Evolutionary conservation across 441 rosid species (phyloP).

Genomic region (Lepidium campestre): DNA sequence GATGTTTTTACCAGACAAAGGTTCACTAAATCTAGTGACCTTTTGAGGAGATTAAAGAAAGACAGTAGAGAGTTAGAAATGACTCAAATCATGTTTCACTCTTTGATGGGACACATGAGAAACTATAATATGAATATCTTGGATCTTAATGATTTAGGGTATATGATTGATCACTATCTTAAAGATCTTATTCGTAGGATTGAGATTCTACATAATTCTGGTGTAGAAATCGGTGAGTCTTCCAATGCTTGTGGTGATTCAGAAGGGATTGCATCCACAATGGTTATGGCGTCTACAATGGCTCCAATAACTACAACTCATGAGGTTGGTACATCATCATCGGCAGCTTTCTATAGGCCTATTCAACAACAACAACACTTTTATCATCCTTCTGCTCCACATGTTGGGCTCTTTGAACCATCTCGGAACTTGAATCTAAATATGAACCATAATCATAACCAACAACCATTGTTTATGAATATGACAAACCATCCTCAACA

Average conservation of each 20-base stretch:
- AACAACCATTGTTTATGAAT: slow-evolving; percentile 10
- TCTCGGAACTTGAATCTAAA: neutral
- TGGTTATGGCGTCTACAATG: neutral
- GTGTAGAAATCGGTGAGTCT: neutral
- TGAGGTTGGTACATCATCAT: neutral
- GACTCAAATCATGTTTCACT: slow-evolving; percentile 38
- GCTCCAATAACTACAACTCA: neutral
- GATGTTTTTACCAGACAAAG: slow-evolving; percentile 42
- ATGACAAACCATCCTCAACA: neutral
- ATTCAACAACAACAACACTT: neutral
- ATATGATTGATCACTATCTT: slow-evolving; percentile 14
- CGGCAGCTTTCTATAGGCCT: neutral
- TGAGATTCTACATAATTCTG: neutral
- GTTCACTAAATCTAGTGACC: neutral
- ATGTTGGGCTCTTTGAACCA: neutral
- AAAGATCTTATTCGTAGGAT: slow-evolving; percentile 1
- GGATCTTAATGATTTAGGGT: slow-evolving; percentile 41
- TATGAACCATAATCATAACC: neutral
- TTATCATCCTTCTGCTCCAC: neutral
- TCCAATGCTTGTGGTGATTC: neutral
- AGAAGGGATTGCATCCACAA: neutral
- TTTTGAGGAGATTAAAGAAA: slow-evolving; percentile 29
- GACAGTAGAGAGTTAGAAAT: slow-evolving; percentile 49
- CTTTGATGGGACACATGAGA: slow-evolving; percentile 26
- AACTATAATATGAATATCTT: slow-evolving; percentile 17